phyloP scores from a whole-genome alignment of 805 yeast species.

The Pichia manshurica region DNA sequence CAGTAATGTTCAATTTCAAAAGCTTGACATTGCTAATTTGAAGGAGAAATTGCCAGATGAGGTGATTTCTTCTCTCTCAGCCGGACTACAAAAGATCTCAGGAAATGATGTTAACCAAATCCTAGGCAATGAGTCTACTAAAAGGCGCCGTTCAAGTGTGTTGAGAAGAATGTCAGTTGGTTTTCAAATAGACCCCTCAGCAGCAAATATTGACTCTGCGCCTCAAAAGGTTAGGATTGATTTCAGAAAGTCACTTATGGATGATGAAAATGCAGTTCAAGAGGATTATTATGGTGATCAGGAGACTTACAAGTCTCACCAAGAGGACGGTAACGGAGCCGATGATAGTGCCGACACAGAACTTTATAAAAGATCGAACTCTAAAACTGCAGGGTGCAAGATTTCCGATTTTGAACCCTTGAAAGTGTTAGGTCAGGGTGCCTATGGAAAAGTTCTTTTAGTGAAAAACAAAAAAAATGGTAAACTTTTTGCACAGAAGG shows the following conservation, averaged over 20 bases:
- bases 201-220: slow-evolving; percentile 3
- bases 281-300: slow-evolving; percentile 11
- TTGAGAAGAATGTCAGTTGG: slow-evolving; percentile 27
- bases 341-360: slow-evolving; percentile 5
- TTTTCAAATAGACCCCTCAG: slow-evolving; percentile 9
- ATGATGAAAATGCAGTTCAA: slow-evolving; percentile 7
- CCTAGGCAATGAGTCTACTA: not conserved
- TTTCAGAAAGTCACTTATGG: slow-evolving; percentile 2
- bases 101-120: not conserved
- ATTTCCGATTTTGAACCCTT: slow-evolving; percentile 60
- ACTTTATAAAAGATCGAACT: slow-evolving; percentile 12
- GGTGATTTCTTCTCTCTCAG: slow-evolving; percentile 1
- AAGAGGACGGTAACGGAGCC: too few relatives aligned
- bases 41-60: not conserved
- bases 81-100: not conserved
- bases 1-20: not conserved
- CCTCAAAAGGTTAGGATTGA: slow-evolving; percentile 5
- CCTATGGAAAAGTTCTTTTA: slow-evolving; percentile 77
- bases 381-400: slow-evolving; percentile 9
- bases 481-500: slow-evolving; percentile 76
- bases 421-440: slow-evolving; percentile 76
- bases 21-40: not conserved
- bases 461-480: slow-evolving; percentile 59
- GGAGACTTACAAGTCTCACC: too few relatives aligned
- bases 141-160: slow-evolving; percentile 26